Base-by-base conservation (phyloP, 2,329 filamentous ascomycete genomes). In the Fusarium goolgardi region DNA sequence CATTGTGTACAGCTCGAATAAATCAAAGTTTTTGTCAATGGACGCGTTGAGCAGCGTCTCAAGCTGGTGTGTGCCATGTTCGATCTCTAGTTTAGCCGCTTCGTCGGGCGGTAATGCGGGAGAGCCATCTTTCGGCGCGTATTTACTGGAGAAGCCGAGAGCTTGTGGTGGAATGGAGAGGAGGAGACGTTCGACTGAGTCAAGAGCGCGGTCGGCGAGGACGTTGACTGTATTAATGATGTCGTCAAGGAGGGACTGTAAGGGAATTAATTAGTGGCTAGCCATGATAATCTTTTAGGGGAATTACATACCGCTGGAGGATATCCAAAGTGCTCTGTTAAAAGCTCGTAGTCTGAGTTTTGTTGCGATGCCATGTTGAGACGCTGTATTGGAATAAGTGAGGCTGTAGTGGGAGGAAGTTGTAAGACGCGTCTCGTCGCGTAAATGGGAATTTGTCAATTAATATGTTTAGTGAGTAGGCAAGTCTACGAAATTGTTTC, bases 151-250 rank as follows among this genome's bases (percentile, higher is more conserved):
- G 82, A 97, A 98, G n/a, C 96, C 96, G 34, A 99, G 87, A 16
- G 88, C 85, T 27, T 90, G 84, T 0, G 94, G 91, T 2, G 91
- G 88, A 4, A 91, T 90, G 51, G 86, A 86, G 49, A 93, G 84
- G 21, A 99, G 88, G 2, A 93, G 92, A 56, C 89, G 88, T 79
- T 98, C 96, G 69, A 98, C 89, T 63, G 91, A 93, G 74, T 93
- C 92, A 74, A 97, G 90, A 55, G 93, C 94, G 78, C 91, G 91
- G 80, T 97, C 96, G 75, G 96, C 91, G 74, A 97, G 88, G 75
- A 95, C 92, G 82, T 98, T 99, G 79, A 97, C 89, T 56, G 91
- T 92, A 83, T 98, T 97, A 82, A 98, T 97, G 73, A 98, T 94
- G 81, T 98, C 95, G 87, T 99, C 96, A 75, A 99, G 91, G 41